Base-by-base conservation (phyloP, 192 early-diverging fungal genomes). In the Borealophlyctis nickersoniae region DNA sequence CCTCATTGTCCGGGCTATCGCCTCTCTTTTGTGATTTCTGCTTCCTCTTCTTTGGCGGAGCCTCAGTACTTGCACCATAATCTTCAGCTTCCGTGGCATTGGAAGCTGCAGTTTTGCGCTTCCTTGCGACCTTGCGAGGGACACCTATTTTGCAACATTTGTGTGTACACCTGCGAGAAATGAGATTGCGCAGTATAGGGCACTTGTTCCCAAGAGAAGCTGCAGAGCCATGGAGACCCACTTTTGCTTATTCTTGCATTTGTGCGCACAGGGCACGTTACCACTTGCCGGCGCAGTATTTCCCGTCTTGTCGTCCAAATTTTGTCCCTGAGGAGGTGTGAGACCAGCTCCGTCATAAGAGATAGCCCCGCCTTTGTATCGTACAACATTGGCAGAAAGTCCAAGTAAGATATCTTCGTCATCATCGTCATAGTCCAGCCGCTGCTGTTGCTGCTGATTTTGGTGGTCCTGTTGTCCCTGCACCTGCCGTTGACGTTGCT, bases 131-230 rank as follows among this genome's bases (percentile, higher is more conserved):
- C 30, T 49, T 63, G 32, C 23, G 33, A 24, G 67, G 60, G 1
- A 73, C 60, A 7, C 76, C 76, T 11, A 34, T 62, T 50, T 73
- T 77, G 62, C 76, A 77, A 55, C 76, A 77, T 27, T 59, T 30
- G 49, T 77, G 76, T 56, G 69, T 65, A 34, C 76, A 77, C 28
- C 76, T 77, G 48, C 33, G 33, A 57, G n/a, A 34, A 60, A 28
- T 24, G 14, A 33, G n/a, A n/a, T n/a, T n/a, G n/a, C n/a, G n/a
- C n/a, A n/a, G n/a, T n/a, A n/a, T n/a, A n/a, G n/a, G n/a, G n/a
- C n/a, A n/a, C n/a, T n/a, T n/a, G n/a, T n/a, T n/a, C n/a, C n/a
- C n/a, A n/a, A n/a, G n/a, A n/a, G n/a, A n/a, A n/a, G n/a, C n/a
- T n/a, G n/a, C n/a, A n/a, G n/a, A n/a, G n/a, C n/a, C n/a, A n/a